These are phyloP conservation scores for Phytophthora ohioensis DNA, from an alignment of 352 stramenopile genomes.

Conservation along the genomic window DNA sequence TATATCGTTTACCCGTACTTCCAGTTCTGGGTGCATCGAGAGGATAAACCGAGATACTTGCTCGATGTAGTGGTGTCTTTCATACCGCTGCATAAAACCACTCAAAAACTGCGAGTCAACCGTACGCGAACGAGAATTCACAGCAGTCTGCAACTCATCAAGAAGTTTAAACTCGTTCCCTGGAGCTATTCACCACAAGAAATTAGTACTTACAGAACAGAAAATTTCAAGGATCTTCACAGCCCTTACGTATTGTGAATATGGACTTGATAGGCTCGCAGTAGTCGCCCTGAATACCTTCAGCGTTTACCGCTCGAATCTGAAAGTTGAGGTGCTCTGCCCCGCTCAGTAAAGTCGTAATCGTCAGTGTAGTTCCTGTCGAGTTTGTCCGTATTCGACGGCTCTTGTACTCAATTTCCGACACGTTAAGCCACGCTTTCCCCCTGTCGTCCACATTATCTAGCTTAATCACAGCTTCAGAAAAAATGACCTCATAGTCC, in stretches of 20 bases:
- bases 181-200: constrained; percentile 42
- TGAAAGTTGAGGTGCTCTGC: constrained; percentile 74
- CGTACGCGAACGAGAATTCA: constrained; percentile 70
- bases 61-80: constrained; percentile 72
- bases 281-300: constrained; percentile 64
- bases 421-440: constrained; percentile 60
- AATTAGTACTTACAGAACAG: constrained; percentile 2
- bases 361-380: constrained; percentile 39
- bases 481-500: constrained; percentile 76
- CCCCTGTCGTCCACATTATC: constrained; percentile 45
- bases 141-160: constrained; percentile 82
- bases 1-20: constrained; percentile 62
- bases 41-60: constrained; percentile 77
- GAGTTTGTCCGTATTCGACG: constrained; percentile 64
- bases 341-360: constrained; percentile 64
- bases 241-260: constrained; percentile 65
- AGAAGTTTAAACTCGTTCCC: constrained; percentile 75
- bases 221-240: not conserved
- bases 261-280: constrained; percentile 59
- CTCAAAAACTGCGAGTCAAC: constrained; percentile 85
- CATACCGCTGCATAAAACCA: constrained; percentile 85
- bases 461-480: constrained; percentile 59
- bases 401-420: constrained; percentile 64
- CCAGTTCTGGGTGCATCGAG: constrained; percentile 55
- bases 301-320: constrained; percentile 65